A percentile compares a stretch with the other conserved stretches of the same genome.
Evolutionary conservation across 768 basidiomycete species (phyloP).

Genomic region (Mycena albidolilacea): DNA sequence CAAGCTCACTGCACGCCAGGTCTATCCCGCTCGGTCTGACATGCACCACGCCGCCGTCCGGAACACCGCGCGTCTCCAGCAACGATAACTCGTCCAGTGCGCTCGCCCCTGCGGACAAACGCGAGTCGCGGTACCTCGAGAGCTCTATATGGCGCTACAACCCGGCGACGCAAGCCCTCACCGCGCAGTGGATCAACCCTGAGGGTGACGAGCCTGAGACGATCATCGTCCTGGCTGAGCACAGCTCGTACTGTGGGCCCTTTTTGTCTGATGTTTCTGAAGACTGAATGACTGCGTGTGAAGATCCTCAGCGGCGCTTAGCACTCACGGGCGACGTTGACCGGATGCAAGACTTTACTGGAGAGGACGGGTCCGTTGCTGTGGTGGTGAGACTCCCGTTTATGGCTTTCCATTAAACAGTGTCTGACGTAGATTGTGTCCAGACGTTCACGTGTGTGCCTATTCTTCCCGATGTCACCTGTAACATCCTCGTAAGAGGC

Average conservation of each 20-base stretch:
- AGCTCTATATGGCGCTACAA: not conserved
- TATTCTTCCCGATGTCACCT: not conserved
- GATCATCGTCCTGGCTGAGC: not conserved
- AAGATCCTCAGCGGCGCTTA: not conserved
- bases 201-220: not conserved
- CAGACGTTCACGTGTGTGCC: not conserved
- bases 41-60: not conserved
- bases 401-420: not conserved
- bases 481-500: conserved; percentile 4
- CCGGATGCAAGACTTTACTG: not conserved
- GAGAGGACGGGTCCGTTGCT: not conserved
- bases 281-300: not conserved
- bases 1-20: not conserved
- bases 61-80: not conserved
- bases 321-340: not conserved
- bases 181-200: conserved; percentile 1
- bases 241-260: not conserved
- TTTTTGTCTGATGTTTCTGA: not conserved
- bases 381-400: not conserved
- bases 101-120: not conserved
- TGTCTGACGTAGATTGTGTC: not conserved
- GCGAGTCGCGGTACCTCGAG: not conserved
- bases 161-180: not conserved
- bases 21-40: not conserved
- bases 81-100: not conserved